A percentile compares a stretch with the other conserved stretches of the same genome.
phyloP scores from a whole-genome alignment of 495 filamentous ascomycete species.

The Tuber magnatum region DNA sequence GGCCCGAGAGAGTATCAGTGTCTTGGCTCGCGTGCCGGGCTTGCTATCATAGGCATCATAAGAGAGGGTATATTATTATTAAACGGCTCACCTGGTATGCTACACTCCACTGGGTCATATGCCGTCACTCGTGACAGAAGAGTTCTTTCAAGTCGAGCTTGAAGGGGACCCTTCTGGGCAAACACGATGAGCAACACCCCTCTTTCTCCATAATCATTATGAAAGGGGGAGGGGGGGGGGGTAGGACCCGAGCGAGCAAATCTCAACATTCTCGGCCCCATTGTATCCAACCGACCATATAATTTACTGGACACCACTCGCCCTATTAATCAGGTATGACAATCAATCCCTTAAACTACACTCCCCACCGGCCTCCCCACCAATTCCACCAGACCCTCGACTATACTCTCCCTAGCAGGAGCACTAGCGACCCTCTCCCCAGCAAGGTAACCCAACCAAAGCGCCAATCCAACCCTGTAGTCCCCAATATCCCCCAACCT shows the following conservation, averaged over 20 bases:
- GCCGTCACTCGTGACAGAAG: neutral
- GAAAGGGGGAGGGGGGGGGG: neutral
- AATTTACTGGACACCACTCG: neutral
- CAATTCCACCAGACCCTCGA: constrained; percentile 79
- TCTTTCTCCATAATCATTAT: neutral
- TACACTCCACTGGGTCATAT: neutral
- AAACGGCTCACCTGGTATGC: neutral
- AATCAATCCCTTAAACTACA: constrained; percentile 44
- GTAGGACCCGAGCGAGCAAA: neutral
- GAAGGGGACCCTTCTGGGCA: neutral
- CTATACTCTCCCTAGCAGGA: constrained; percentile 67
- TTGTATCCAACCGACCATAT: neutral
- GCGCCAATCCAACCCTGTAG: constrained; percentile 66
- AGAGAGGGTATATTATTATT: neutral
- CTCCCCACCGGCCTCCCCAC: constrained; percentile 85
- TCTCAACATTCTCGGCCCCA: neutral
- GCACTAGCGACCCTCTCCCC: constrained; percentile 84
- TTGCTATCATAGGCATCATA: neutral
- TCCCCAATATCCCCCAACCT: constrained; percentile 65
- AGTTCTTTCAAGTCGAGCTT: neutral
- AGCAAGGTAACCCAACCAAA: constrained; percentile 86
- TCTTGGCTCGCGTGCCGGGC: too few species aligned
- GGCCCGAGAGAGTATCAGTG: too few species aligned
- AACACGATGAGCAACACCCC: neutral
- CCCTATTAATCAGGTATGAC: neutral